Base-by-base conservation (phyloP, 2,329 filamentous ascomycete species). In the Pleoardoris graminearum region DNA sequence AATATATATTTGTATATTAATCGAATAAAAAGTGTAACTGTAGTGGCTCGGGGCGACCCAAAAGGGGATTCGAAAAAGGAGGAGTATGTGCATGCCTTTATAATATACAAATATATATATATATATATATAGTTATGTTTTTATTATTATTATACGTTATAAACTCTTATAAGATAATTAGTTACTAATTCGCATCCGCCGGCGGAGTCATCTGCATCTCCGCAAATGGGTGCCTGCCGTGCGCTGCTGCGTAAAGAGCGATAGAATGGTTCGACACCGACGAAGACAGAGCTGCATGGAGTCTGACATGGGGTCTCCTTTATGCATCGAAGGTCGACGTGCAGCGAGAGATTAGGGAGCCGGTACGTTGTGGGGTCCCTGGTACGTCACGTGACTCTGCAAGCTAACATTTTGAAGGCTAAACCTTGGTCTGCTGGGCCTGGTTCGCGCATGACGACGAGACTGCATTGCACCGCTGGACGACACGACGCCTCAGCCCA, bases 381-480 rank as follows among this genome's bases (percentile, higher is more conserved):
- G 30, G 21, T 4, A 17, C 14, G 7, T n/a, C 44, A 47, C 44
- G 44, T 47, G 44, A 47, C 16, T 17, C 7, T 19, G 43, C 33
- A 16, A 32, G 30, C 3, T 32, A 10, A 10, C 12, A 5, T 29
- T 29, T 29, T 29, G 10, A 14, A 27, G 43, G 14, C 44, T 35
- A 47, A 29, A 21, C 44, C n/a, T 47, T 47, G 44, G 44, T 36
- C 43, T 29, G n/a, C n/a, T n/a, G 12, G 33, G 30, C 10, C 30
- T 37, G 32, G 22, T 29, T 37, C 44, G 44, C 44, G 44, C 44
- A 47, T 47, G 44, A 47, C 44, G 44, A 47, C 23, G 32, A 37
- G 29, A 7, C 19, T 45, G 33, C 33, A 38, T 47, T 37, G 44
- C 44, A 47, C n/a, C 16, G 22, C 33, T 21, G 23, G 33, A 47